A percentile compares a stretch with the other conserved stretches of the same genome.
phyloP scores from a whole-genome alignment of 1,284 basidiomycete genomes.

The Inonotus hispidus region DNA sequence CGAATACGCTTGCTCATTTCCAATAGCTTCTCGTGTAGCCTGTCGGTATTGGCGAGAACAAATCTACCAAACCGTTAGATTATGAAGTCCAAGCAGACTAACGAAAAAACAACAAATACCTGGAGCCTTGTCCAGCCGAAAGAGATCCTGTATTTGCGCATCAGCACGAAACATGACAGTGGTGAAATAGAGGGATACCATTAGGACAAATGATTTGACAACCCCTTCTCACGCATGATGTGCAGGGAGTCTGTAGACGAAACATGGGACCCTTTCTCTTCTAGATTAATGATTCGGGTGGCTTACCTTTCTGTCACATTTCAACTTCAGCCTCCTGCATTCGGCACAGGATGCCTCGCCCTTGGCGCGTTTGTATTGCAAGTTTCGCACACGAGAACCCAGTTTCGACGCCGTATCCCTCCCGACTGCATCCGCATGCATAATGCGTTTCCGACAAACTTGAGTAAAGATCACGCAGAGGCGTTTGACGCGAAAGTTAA shows the following conservation, averaged over 20 bases:
- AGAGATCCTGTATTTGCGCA: constrained; percentile 1
- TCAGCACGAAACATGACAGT: not conserved
- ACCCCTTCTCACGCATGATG: constrained; percentile 15
- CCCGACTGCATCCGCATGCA: not conserved
- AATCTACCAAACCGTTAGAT: not conserved
- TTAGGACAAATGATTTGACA: constrained; percentile 17
- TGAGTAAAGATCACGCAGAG: not conserved
- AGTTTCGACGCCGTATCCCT: not conserved
- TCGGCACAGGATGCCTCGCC: constrained; percentile 17
- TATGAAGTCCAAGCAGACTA: not conserved
- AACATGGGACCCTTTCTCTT: not conserved
- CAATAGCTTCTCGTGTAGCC: constrained; percentile 12
- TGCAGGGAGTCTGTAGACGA: constrained; percentile 10
- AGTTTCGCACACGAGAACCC: constrained; percentile 3
- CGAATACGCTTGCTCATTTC: constrained; percentile 18
- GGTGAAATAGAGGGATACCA: not conserved
- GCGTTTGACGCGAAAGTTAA: not conserved
- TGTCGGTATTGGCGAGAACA: constrained; percentile 16
- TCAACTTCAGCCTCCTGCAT: constrained; percentile 16
- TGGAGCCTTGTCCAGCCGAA: constrained; percentile 6
- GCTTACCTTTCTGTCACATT: constrained; percentile 17
- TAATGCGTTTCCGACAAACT: not conserved
- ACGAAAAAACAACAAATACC: not conserved
- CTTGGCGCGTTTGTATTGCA: constrained; percentile 3
- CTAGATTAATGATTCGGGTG: not conserved